Evolutionary conservation across 768 basidiomycete species (phyloP), one percentile per base, ranked within the genome.

Genomic region (Mycena belliarum): DNA sequence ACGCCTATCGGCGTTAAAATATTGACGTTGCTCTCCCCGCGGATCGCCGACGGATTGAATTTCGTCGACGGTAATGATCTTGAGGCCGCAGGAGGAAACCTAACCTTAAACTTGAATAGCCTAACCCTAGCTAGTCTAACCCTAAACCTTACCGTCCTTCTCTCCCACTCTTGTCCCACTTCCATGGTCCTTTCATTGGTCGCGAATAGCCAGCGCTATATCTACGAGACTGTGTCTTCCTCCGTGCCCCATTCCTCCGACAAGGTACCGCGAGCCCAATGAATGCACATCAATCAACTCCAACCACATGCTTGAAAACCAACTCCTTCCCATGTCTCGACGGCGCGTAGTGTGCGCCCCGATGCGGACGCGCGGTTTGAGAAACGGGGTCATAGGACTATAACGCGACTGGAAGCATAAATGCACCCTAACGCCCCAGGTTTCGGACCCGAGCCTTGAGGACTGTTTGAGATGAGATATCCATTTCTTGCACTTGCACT

Each of bases 311-410:
- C 33, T 42, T 32, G 44, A 32, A 44, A 24, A 32, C 29, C 7
- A 7, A 6, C 29, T 26, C 24, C 24, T 43, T n/a, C 7, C 12
- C 42, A 5, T 4, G 14, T 14, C 16, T 16, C 24, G 42, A 24
- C 42, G n/a, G 15, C 23, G 42, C 42, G 42, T 43, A 16, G 43
- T 2, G 12, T 33, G 28, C 43, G 52, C 20, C n/a, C 43, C 20
- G 46, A 23, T 35, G 33, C 7, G 9, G 14, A 35, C 9, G 18
- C n/a, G 48, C 47, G 55, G 55, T 20, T 47, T 47, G 55, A 24
- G 15, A 14, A 38, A 29, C 25, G 21, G 55, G 55, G n/a, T 57
- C 49, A 57, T 51, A 57, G 33, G 55, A 26, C 9, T 40, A 2
- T 24, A 18, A 15, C 24, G 32, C 48, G 48, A 44, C 18, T 5